These are phyloP conservation scores for Colletotrichum limetticola DNA, from an alignment of 2,329 filamentous ascomycete genomes.

Conservation along the genomic window DNA sequence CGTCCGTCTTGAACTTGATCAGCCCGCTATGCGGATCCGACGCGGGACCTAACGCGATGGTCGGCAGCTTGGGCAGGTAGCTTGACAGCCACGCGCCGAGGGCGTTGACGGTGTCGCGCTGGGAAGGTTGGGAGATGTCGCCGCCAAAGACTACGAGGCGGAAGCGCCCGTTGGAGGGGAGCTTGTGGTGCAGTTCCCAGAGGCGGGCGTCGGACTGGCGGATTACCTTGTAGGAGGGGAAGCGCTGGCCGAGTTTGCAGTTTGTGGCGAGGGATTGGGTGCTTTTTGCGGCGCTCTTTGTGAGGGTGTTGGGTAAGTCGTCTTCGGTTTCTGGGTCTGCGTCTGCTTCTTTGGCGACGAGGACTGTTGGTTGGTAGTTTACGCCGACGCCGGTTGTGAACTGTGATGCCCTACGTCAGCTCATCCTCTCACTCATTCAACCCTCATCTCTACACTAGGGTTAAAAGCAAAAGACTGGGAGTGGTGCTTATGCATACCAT, in stretches of 20 bases:
- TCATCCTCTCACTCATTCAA: no score
- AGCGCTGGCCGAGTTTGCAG: slow-evolving; percentile 65
- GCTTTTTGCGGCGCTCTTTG: slow-evolving; percentile 45
- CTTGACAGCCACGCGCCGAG: slow-evolving; percentile 57
- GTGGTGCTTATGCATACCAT: slow-evolving; percentile 38
- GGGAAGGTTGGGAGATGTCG: slow-evolving; percentile 56
- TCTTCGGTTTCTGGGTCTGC: slow-evolving; percentile 36
- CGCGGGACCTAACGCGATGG: slow-evolving; percentile 18
- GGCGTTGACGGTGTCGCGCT: slow-evolving; percentile 54
- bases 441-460: no score
- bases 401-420: not conserved
- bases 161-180: slow-evolving; percentile 68
- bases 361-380: slow-evolving; percentile 65
- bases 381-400: slow-evolving; percentile 50
- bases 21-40: slow-evolving; percentile 27
- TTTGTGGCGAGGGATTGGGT: slow-evolving; percentile 56
- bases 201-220: slow-evolving; percentile 66
- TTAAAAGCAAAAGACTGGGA: not conserved
- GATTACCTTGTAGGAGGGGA: slow-evolving; percentile 68
- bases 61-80: slow-evolving; percentile 27
- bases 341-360: slow-evolving; percentile 61
- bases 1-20: slow-evolving; percentile 32
- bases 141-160: slow-evolving; percentile 72
- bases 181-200: slow-evolving; percentile 68
- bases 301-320: slow-evolving; percentile 56